Conservation (phyloP, 163 green algal genomes). For the Volvox carteri region DNA sequence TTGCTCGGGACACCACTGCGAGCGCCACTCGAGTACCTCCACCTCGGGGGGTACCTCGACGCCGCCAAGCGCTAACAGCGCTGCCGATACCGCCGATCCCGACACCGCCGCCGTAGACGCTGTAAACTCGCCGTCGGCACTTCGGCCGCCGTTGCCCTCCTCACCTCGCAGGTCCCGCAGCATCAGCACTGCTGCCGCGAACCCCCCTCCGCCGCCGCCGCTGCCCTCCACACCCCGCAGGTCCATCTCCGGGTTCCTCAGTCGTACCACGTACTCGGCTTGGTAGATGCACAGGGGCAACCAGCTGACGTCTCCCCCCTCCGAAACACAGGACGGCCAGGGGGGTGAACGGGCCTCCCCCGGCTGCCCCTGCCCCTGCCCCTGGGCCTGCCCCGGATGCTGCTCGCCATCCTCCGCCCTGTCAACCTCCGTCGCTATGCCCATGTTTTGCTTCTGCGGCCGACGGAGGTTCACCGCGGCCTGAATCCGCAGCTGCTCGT, state of each 20-base stretch:
- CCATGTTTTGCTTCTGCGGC: too few relatives aligned
- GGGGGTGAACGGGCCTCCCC: neutral
- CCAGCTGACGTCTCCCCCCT: neutral
- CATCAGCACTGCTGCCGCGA: neutral
- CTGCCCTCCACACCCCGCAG: neutral
- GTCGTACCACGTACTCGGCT: neutral
- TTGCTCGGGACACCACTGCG: conserved; percentile 45
- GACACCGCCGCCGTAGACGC: neutral
- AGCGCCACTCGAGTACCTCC: conserved; percentile 38
- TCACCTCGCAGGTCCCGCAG: neutral
- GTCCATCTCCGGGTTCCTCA: too few relatives aligned
- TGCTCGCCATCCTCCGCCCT: neutral
- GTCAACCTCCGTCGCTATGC: neutral
- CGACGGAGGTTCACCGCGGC: too few relatives aligned
- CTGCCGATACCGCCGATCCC: neutral
- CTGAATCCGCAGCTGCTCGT: too few relatives aligned
- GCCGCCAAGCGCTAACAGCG: neutral
- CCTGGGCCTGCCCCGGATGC: neutral
- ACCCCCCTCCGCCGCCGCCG: neutral
- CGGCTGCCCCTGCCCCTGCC: neutral
- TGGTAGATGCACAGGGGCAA: conserved; percentile 51
- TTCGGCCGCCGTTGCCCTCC: neutral
- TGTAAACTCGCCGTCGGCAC: neutral
- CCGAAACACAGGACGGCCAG: conserved; percentile 3
- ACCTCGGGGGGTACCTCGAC: neutral